A percentile compares a stretch with the other conserved stretches of the same genome.
phyloP scores from a whole-genome alignment of 164 flowering plant species.

The Dillenia turbinata region DNA sequence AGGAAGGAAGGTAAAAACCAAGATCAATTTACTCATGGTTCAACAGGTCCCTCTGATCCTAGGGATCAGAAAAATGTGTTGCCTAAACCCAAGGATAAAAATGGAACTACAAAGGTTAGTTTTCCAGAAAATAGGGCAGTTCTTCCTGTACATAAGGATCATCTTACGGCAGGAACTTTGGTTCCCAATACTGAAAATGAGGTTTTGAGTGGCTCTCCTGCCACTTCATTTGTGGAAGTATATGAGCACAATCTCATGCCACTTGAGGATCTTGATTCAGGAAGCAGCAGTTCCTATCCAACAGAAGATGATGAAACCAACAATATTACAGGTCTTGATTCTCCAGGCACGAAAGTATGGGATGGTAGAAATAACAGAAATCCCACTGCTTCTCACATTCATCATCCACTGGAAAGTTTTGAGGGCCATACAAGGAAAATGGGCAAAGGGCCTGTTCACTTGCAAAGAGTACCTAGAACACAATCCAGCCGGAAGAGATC shows the following conservation, averaged over 20 bases:
- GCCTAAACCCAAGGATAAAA: slow-evolving; percentile 18
- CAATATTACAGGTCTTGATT: slow-evolving; percentile 75
- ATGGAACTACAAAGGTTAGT: slow-evolving; percentile 19
- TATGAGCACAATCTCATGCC: slow-evolving; percentile 25
- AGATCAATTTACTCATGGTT: slow-evolving; percentile 32
- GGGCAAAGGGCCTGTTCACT: slow-evolving; percentile 37
- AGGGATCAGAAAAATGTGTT: slow-evolving; percentile 16
- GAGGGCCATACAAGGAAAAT: slow-evolving; percentile 44
- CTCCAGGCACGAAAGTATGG: slow-evolving; percentile 96
- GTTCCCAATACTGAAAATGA: slow-evolving; percentile 11
- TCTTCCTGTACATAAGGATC: slow-evolving; percentile 15
- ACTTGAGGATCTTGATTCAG: slow-evolving; percentile 49
- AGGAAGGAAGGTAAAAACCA: slow-evolving; percentile 43
- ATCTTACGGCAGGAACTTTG: slow-evolving; percentile 10
- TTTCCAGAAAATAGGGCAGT: slow-evolving; percentile 7
- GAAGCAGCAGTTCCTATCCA: slow-evolving; percentile 49
- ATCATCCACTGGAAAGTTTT: slow-evolving; percentile 87
- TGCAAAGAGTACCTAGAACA: slow-evolving; percentile 34
- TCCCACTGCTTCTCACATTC: slow-evolving; percentile 50
- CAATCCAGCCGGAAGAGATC: slow-evolving; percentile 61
- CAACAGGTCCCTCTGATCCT: slow-evolving; percentile 17
- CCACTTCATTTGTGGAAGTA: slow-evolving; percentile 28
- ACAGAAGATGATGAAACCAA: slow-evolving; percentile 75
- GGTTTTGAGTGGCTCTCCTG: slow-evolving; percentile 12
- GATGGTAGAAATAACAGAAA: slow-evolving; percentile 78